These are phyloP conservation scores for Ilyonectria robusta DNA, from an alignment of 2,329 filamentous ascomycete species.

Conservation along the genomic window DNA sequence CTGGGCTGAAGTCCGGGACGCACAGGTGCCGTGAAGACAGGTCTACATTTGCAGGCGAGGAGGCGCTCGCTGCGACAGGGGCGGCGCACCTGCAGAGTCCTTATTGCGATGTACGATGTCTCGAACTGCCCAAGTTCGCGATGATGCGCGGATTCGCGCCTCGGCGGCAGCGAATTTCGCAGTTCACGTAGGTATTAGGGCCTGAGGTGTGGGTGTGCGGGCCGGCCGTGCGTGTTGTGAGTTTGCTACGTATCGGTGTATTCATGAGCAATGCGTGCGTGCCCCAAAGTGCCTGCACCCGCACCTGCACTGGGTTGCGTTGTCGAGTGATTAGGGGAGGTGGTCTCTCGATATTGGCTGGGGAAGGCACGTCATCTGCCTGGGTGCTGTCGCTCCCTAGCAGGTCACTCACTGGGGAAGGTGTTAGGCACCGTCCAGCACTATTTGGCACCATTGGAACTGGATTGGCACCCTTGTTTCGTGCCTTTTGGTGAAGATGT, in stretches of 20 bases:
- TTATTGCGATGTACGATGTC: background rate
- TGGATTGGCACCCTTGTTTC: background rate
- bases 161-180: conserved; percentile 41
- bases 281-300: conserved; percentile 20
- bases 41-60: conserved; percentile 2
- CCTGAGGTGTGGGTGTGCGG: conserved; percentile 48
- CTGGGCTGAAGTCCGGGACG: conserved; percentile 24
- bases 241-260: conserved; percentile 40
- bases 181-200: conserved; percentile 48
- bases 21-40: conserved; percentile 16
- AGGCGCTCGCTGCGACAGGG: background rate
- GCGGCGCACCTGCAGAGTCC: background rate
- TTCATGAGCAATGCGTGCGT: conserved; percentile 17
- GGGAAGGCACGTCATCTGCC: conserved; percentile 31
- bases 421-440: background rate
- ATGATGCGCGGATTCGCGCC: conserved; percentile 12
- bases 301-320: conserved; percentile 26
- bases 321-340: conserved; percentile 19
- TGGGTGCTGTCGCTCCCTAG: background rate
- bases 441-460: background rate
- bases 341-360: conserved; percentile 22
- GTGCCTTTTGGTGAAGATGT: conserved; percentile 6
- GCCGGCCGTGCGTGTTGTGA: conserved; percentile 39
- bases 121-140: background rate
- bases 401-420: background rate